Percentiles rank a stretch among this genome's conserved stretches.
These are phyloP conservation scores for Cymbopogon flexuosus DNA, from an alignment of 202 grass and related monocot genomes.

Conservation along the genomic window DNA sequence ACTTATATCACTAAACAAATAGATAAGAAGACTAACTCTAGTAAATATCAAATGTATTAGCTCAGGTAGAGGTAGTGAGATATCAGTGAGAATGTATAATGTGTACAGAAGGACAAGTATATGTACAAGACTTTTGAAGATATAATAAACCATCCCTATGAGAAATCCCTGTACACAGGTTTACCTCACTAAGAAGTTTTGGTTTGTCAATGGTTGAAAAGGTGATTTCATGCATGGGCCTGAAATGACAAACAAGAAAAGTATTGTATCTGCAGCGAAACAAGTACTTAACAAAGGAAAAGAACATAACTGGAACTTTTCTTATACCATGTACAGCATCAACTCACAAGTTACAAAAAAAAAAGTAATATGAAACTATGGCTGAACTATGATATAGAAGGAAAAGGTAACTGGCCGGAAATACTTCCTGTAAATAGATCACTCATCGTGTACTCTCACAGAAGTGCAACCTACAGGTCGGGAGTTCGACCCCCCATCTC, in stretches of 20 bases:
- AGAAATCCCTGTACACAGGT: neutral
- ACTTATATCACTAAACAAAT: constrained; percentile 19
- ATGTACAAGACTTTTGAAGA: neutral
- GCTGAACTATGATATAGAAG: neutral
- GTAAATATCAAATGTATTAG: neutral
- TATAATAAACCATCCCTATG: neutral
- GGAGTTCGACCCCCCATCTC: neutral
- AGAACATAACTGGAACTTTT: constrained; percentile 18
- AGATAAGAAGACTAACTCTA: neutral
- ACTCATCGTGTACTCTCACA: neutral
- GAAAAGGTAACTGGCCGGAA: constrained; percentile 2
- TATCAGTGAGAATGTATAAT: neutral
- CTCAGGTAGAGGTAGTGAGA: neutral
- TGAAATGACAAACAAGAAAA: constrained; percentile 46
- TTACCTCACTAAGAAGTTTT: constrained; percentile 99
- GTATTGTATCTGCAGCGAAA: constrained; percentile 17
- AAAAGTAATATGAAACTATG: neutral
- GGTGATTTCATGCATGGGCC: constrained; percentile 97
- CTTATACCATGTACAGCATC: neutral
- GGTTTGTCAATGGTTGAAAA: constrained; percentile 94
- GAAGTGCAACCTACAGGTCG: neutral
- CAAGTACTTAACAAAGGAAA: constrained; percentile 10
- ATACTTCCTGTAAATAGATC: constrained; percentile 27
- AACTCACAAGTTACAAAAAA: constrained; percentile 16
- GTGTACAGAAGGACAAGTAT: neutral